Base-by-base conservation (phyloP, 2,329 filamentous ascomycete species). In the Kalaharituber pfeilii region DNA sequence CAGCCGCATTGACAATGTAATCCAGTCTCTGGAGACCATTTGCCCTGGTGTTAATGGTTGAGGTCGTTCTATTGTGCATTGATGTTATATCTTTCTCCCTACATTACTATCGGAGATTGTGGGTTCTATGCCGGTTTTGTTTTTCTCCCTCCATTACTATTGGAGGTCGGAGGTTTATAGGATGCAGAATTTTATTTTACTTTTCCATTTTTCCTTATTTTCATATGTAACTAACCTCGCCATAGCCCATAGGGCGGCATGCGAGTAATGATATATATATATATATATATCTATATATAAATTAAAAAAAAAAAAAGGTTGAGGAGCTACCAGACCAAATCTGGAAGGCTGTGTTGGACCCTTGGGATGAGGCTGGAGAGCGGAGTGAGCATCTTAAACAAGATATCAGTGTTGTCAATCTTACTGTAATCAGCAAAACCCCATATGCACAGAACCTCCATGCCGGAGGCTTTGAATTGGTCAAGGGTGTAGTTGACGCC, bases 361-460 rank as follows among this genome's bases (percentile, higher is more conserved):
- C 24, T 29, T 11, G 25, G 22, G 15, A 51, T 26, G 49, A 44
- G 26, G 50, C 26, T 59, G 52, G 22, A 59, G 3, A 33, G 25
- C 9, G 15, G 15, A 18, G 42, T 47, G 15, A n/a, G n/a, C 42
- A 47, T 11, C 15, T 47, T 52, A 25, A 44, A 36, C 15, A 45
- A 49, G 18, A 51, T 39, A n/a, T n/a, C n/a, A n/a, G n/a, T 20
- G 44, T 50, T 28, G 39, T 44, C 18, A 39, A 26, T 28, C 26
- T 28, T 9, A 56, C 51, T 77, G 13, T 77, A 74, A 59, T 79
- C 76, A 66, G 79, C 79, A 69, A 81, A 81, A 3, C 77, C 76
- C 78, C 77, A 80, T 49, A 79, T 70, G 15, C 78, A 71, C 29
- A 80, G 68, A 56, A 80, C 74, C 63, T 76, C 78, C 56, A 75